Evolutionary conservation across 495 filamentous ascomycete genomes (phyloP).

Genomic region (Copromyces sp.): DNA sequence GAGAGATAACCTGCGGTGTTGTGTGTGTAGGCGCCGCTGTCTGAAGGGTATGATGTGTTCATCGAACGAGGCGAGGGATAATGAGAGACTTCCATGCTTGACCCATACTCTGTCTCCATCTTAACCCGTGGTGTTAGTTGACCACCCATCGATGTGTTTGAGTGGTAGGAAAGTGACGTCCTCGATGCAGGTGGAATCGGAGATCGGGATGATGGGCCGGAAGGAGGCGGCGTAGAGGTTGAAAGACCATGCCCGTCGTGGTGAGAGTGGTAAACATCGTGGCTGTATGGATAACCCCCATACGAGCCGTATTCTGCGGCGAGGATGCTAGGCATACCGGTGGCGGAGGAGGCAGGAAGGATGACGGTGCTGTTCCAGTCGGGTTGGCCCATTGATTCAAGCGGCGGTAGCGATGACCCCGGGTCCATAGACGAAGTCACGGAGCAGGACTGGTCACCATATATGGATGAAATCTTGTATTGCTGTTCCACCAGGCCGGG

Average conservation of each 20-base stretch:
- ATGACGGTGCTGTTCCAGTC: constrained; percentile 32
- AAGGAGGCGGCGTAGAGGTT: constrained; percentile 31
- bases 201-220: constrained; percentile 33
- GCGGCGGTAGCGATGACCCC: constrained; percentile 30
- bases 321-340: constrained; percentile 37
- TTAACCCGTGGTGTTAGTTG: constrained; percentile 39
- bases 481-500: constrained; percentile 35
- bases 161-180: constrained; percentile 26
- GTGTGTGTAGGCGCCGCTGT: constrained; percentile 27
- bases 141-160: constrained; percentile 22
- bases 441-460: constrained; percentile 32
- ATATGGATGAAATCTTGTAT: constrained; percentile 37
- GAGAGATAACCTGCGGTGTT: constrained; percentile 37
- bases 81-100: constrained; percentile 32
- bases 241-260: constrained; percentile 32
- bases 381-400: constrained; percentile 33
- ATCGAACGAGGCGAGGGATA: constrained; percentile 39
- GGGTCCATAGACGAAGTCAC: constrained; percentile 29
- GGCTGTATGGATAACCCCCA: constrained; percentile 36
- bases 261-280: constrained; percentile 39
- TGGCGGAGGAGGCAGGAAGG: constrained; percentile 29
- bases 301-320: constrained; percentile 45
- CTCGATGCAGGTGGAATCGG: constrained; percentile 23
- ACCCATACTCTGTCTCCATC: constrained; percentile 39
- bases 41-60: constrained; percentile 29